Conservation (phyloP, 768 basidiomycete species). For the Lentinula boryana region DNA sequence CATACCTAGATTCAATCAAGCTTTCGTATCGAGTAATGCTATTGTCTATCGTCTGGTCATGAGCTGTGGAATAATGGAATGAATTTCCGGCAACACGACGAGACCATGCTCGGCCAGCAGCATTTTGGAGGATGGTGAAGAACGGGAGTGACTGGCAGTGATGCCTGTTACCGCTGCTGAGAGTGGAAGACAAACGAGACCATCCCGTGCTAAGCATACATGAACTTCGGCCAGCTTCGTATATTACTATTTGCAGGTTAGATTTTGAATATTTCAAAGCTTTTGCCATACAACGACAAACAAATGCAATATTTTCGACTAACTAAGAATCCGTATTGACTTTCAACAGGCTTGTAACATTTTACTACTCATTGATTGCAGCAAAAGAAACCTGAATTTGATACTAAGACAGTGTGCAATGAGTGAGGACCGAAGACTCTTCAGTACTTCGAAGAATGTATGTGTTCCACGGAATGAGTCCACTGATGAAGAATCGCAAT, state of each 20-base stretch:
- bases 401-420: no score
- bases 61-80: neutral
- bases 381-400: no score
- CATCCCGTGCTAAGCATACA: constrained; percentile 36
- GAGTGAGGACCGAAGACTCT: no score
- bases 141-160: constrained; percentile 9
- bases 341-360: no score
- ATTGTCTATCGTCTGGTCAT: neutral
- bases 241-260: neutral
- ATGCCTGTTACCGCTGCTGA: neutral
- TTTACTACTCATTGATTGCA: neutral
- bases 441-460: neutral
- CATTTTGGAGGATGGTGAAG: constrained; percentile 14
- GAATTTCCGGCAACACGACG: constrained; percentile 38
- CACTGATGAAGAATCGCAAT: neutral
- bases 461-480: neutral
- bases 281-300: neutral
- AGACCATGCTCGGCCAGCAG: constrained; percentile 14
- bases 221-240: constrained; percentile 19
- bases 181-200: constrained; percentile 6
- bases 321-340: no score
- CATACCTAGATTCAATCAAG: constrained; percentile 15
- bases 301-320: neutral
- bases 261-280: neutral
- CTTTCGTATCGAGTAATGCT: constrained; percentile 6